These are phyloP conservation scores for Sorghum bicolor DNA, from an alignment of 176 grass and related monocot genomes.

Conservation along the genomic window Sorghum_bicolor_NCBIv3 NC_012875.2:47423501-47424000, in stretches of 20 bases:
- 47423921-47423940: slow-evolving; percentile 60
- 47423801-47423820: background rate
- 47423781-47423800: slow-evolving; percentile 1
- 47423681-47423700: background rate
- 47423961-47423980: slow-evolving; percentile 83
- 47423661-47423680: background rate
- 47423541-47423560: background rate
- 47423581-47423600: background rate
- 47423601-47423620: background rate
- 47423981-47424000: slow-evolving; percentile 81
- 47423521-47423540: slow-evolving; percentile 32
- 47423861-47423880: background rate
- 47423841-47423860: background rate
- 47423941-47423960: slow-evolving; percentile 53
- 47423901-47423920: slow-evolving; percentile 81
- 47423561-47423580: slow-evolving; percentile 5
- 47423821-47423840: background rate
- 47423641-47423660: background rate
- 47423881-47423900: slow-evolving; percentile 13
- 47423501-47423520: slow-evolving; percentile 32
- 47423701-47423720: background rate
- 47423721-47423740: background rate
- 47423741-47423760: background rate
- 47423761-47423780: background rate
- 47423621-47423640: background rate